Conservation (phyloP, 768 basidiomycete species). For the Termitomyces sp. region DNA sequence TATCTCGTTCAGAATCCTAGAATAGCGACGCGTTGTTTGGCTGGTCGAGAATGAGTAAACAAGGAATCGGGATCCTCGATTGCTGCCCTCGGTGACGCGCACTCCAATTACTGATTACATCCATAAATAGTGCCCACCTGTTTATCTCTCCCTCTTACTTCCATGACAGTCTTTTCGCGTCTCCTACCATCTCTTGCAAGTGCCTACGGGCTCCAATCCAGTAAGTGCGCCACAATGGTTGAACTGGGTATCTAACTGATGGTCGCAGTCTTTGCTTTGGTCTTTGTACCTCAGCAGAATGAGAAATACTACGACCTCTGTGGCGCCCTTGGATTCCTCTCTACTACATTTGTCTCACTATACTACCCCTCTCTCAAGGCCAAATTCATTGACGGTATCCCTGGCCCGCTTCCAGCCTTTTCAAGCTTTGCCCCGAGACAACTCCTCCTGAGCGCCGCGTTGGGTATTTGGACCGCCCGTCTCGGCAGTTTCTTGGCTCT, state of each 20-base stretch:
- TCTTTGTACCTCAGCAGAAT: slow-evolving; percentile 63
- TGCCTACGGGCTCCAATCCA: slow-evolving; percentile 50
- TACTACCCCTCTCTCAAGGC: slow-evolving; percentile 59
- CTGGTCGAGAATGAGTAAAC: not conserved
- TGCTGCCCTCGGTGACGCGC: not conserved
- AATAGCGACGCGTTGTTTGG: not conserved
- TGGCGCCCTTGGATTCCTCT: slow-evolving; percentile 64
- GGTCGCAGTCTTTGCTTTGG: slow-evolving; percentile 39
- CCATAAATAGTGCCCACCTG: not conserved
- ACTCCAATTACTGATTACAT: not conserved
- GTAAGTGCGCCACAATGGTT: slow-evolving; percentile 33
- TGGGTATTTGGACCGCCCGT: not conserved
- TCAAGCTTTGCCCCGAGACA: not conserved
- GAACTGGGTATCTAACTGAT: not conserved
- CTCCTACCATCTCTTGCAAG: slow-evolving; percentile 46
- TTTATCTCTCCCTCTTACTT: not conserved
- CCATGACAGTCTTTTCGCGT: slow-evolving; percentile 47
- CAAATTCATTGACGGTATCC: slow-evolving; percentile 38
- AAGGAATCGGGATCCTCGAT: not conserved
- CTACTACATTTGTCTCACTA: slow-evolving; percentile 55
- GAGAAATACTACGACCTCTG: slow-evolving; percentile 68
- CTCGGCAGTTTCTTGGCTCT: not conserved
- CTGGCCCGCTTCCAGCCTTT: not conserved
- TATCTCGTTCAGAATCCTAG: not conserved
- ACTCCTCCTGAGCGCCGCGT: not conserved